Base-by-base conservation (phyloP, 1,139 yeast species). In the Kodamaea fungicola region DNA sequence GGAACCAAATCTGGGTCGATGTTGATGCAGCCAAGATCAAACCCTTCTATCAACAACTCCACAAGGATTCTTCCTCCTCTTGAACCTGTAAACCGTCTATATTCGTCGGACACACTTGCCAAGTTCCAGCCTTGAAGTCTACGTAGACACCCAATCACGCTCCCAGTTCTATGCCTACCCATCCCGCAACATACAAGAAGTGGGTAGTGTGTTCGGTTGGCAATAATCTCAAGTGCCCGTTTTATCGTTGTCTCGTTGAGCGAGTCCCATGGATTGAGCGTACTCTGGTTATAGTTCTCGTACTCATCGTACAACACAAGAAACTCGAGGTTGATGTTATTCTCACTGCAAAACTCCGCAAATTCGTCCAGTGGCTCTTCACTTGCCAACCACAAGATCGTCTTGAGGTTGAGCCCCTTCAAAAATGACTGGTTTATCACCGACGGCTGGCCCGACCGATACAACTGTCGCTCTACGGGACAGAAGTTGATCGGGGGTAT, bases 151-250 rank as follows among this genome's bases (percentile, higher is more conserved):
- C 98, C 98, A 40, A 92, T 78, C 2, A 92, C 96, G 0, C 97
- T 89, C 1, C 98, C 98, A 0, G 97, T 89, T 43, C 97, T 73
- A 59, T 92, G 97, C 48, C 97, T 70, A 0, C 98, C 98, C 97
- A 90, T 90, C 8, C 97, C 96, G 54, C 97, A 92, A 60, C 97
- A 90, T 6, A 89, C 92, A 35, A 92, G 64, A 44, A 90, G 52
- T 0, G 98, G 97, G 52, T 87, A 86, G 55, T 82, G 78, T n/a
- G 76, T 72, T 45, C 72, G 73, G 51, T 86, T 76, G 37, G 83
- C 76, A 27, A 90, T 82, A 32, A 88, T 71, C 46, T 83, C 86
- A 44, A 90, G 64, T 1, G 97, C 95, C 44, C 78, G 81, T 25
- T 78, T 77, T 34, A 90, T 89, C 23, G 95, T 81, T 28, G 77